Evolutionary conservation across 306 rosid genomes (phyloP), one percentile per base, ranked within the genome.

Genomic region (Vachellia collinsii): DNA sequence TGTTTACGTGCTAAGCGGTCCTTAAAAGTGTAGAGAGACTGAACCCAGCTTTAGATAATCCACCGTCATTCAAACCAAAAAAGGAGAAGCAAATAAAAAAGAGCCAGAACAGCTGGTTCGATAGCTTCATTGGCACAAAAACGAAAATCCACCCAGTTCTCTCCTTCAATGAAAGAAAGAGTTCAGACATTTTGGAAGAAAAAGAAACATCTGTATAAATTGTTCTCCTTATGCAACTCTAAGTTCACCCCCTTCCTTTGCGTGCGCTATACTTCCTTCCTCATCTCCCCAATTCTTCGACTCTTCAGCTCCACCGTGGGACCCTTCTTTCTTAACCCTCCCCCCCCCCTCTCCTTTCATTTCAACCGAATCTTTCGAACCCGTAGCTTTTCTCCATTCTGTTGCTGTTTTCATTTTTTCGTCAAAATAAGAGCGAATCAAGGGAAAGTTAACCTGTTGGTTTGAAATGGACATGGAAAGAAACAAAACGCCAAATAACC

Each of bases 251-350:
- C 38, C 54, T 48, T 69, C 63, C 53, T 83, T 83, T 68, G 83
- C 89, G 90, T 91, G 82, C 84, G 86, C 83, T 85, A 71, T 83
- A 79, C 88, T 81, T 74, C 74, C 39, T 66, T 53, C 5, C 53
- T 20, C 42, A 58, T 39, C 74, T 82, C 50, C 29, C 29, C 81
- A 72, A 72, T 41, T 43, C 56, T 80, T 80, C 25, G 53, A 50
- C 75, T 73, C 41, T 11, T 75, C 41, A 61, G 43, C 14, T 58
- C 23, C 72, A 23, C 38, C 11, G 70, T 50, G 85, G 88, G 87
- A 56, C 89, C 89, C 83, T 22, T 76, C 70, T 58, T 43, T 39
- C 41, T 72, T 53, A 19, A 53, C 23, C 50, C 50, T 9, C 9
- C 47, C 12, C 12, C 9, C n/a, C n/a, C 16, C 11, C 72, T 50